Percentiles rank a stretch among this genome's conserved stretches.
These are phyloP conservation scores for Diphasiastrum complanatum DNA, from an alignment of 83 land plant genomes.

Conservation along the genomic window DNA sequence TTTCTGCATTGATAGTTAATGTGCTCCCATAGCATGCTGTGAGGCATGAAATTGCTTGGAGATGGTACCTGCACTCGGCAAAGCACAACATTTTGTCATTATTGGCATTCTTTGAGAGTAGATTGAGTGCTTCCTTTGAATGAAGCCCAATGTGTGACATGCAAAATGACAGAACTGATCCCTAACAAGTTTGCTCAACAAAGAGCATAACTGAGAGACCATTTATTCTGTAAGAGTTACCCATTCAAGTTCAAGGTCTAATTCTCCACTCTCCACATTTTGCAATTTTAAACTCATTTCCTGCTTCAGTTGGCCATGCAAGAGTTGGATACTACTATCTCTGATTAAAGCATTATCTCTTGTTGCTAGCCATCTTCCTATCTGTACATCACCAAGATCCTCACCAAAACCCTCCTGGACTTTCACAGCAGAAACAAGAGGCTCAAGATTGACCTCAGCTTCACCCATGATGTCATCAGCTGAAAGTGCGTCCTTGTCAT, in stretches of 20 bases:
- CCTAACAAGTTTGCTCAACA: too few relatives aligned
- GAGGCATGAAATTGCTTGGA: too few relatives aligned
- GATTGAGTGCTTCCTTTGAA: too few relatives aligned
- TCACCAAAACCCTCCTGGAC: constrained; percentile 37
- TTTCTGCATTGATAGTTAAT: too few relatives aligned
- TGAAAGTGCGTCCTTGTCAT: constrained; percentile 63
- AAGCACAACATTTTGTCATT: too few relatives aligned
- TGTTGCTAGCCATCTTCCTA: constrained; percentile 56
- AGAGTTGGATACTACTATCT: constrained; percentile 45
- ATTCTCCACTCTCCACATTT: constrained; percentile 61
- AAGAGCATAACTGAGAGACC: too few relatives aligned
- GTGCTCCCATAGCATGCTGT: too few relatives aligned
- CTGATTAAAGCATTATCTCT: constrained; percentile 49
- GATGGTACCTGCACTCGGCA: too few relatives aligned
- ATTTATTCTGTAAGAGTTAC: constrained; percentile 64
- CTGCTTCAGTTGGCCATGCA: constrained; percentile 61
- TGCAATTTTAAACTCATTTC: constrained; percentile 50
- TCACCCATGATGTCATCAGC: constrained; percentile 81
- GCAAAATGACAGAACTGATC: too few relatives aligned
- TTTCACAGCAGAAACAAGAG: constrained; percentile 55
- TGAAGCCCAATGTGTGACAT: too few relatives aligned
- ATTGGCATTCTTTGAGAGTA: too few relatives aligned
- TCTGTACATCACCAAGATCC: constrained; percentile 35
- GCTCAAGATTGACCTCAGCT: constrained; percentile 71
- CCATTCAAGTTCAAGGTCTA: constrained; percentile 76